Conservation (phyloP, 805 yeast species). For the Isabelozyma gotoi region DNA sequence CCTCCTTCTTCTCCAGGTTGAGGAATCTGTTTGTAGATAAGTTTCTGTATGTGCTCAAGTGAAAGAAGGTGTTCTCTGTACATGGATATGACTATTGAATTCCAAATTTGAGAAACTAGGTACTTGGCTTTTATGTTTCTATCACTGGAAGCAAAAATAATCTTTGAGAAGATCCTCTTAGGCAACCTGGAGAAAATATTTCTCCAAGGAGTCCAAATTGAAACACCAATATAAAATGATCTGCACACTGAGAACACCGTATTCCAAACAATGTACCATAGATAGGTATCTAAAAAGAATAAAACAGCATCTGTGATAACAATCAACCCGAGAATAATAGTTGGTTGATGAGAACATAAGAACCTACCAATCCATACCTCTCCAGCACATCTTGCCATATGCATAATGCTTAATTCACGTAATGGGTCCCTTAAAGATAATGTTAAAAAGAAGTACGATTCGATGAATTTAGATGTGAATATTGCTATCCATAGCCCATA, state of each 20-base stretch:
- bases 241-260: conserved; percentile 70
- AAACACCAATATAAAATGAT: conserved; percentile 72
- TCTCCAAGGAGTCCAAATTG: conserved; percentile 89
- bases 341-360: conserved; percentile 58
- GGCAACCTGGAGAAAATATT: conserved; percentile 76
- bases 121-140: conserved; percentile 46
- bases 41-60: conserved; percentile 65
- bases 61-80: conserved; percentile 77
- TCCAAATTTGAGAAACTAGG: conserved; percentile 75
- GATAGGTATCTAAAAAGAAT: conserved; percentile 77
- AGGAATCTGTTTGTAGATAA: conserved; percentile 55
- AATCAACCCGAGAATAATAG: conserved; percentile 52
- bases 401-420: conserved; percentile 61
- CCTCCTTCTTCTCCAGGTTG: conserved; percentile 36
- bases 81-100: conserved; percentile 79
- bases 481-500: conserved; percentile 69
- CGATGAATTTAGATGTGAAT: conserved; percentile 65
- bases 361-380: conserved; percentile 53
- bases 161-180: conserved; percentile 69
- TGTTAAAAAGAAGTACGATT: conserved; percentile 77
- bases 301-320: conserved; percentile 62
- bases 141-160: conserved; percentile 47
- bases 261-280: conserved; percentile 85
- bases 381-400: conserved; percentile 57
- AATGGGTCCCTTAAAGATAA: conserved; percentile 72